Evolutionary conservation across 345 rosid genomes (phyloP).

Genomic region (Eucalyptus cloeziana): DNA sequence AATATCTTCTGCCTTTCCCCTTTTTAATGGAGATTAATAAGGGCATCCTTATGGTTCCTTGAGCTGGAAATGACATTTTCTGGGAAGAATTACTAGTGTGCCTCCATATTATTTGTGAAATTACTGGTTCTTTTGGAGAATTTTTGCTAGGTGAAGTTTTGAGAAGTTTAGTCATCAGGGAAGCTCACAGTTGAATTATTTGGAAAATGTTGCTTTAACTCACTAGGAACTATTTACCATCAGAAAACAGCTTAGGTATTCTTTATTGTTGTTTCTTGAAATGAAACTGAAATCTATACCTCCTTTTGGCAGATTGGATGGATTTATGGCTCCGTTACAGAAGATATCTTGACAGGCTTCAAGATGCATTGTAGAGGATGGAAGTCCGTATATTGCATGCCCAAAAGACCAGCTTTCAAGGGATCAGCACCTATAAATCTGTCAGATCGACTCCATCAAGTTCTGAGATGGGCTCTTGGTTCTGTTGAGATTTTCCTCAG

Average conservation of each 20-base stretch:
- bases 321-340: conserved; percentile 93
- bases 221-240: background rate
- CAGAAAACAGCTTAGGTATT: background rate
- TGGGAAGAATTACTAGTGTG: background rate
- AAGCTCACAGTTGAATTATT: background rate
- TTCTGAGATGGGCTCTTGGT: conserved; percentile 94
- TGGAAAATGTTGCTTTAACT: background rate
- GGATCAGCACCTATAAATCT: conserved; percentile 97
- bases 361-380: conserved; percentile 99
- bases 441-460: conserved; percentile 88
- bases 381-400: conserved; percentile 84
- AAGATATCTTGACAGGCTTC: conserved; percentile 85
- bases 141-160: background rate
- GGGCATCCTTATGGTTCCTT: background rate
- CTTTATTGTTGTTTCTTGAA: background rate
- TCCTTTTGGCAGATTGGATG: conserved; percentile 62
- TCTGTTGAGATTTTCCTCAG: conserved; percentile 95
- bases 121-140: background rate
- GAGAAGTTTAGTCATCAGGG: background rate
- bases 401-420: conserved; percentile 76
- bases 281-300: background rate
- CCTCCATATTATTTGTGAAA: background rate
- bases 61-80: background rate
- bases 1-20: background rate
- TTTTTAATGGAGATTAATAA: background rate